A percentile compares a stretch with the other conserved stretches of the same genome.
Evolutionary conservation across 1,139 yeast species (phyloP).

Genomic region (Candida freyschussii): DNA sequence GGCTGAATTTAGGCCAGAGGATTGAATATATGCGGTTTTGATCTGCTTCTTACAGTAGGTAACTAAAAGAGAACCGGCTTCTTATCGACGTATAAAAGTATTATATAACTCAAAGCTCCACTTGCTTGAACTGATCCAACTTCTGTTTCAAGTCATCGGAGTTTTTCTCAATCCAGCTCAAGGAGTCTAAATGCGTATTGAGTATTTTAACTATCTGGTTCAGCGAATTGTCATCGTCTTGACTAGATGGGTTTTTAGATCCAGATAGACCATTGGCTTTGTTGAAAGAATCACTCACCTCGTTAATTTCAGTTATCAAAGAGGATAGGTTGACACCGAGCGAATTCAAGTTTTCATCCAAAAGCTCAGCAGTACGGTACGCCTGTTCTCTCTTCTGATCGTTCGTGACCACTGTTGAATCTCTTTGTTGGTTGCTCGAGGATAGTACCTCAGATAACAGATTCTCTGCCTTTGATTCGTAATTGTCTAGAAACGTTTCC

Average conservation of each 20-base stretch:
- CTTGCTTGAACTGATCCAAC: slow-evolving; percentile 33
- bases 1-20: slow-evolving; percentile 34
- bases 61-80: too few species aligned
- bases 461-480: slow-evolving; percentile 79
- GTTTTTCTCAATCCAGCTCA: slow-evolving; percentile 78
- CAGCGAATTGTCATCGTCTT: slow-evolving; percentile 41
- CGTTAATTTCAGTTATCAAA: slow-evolving; percentile 80
- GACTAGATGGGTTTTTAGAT: slow-evolving; percentile 24
- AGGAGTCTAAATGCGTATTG: slow-evolving; percentile 84
- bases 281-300: slow-evolving; percentile 78
- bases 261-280: slow-evolving; percentile 36
- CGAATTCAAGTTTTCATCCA: slow-evolving; percentile 76
- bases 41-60: too few species aligned
- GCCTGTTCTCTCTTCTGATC: slow-evolving; percentile 92
- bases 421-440: slow-evolving; percentile 29
- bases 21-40: slow-evolving; percentile 8
- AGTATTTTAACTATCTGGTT: slow-evolving; percentile 68
- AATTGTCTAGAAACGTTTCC: slow-evolving; percentile 74
- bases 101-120: slow-evolving; percentile 15
- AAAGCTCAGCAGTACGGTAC: slow-evolving; percentile 77
- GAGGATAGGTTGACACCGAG: slow-evolving; percentile 73
- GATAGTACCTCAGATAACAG: slow-evolving; percentile 38
- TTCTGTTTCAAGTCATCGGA: slow-evolving; percentile 67
- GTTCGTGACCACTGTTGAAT: slow-evolving; percentile 26
- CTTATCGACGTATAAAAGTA: too few species aligned